A percentile compares a stretch with the other conserved stretches of the same genome.
These are phyloP conservation scores for Penstemon davidsonii DNA, from an alignment of 257 asterid species.

Conservation along the genomic window DNA sequence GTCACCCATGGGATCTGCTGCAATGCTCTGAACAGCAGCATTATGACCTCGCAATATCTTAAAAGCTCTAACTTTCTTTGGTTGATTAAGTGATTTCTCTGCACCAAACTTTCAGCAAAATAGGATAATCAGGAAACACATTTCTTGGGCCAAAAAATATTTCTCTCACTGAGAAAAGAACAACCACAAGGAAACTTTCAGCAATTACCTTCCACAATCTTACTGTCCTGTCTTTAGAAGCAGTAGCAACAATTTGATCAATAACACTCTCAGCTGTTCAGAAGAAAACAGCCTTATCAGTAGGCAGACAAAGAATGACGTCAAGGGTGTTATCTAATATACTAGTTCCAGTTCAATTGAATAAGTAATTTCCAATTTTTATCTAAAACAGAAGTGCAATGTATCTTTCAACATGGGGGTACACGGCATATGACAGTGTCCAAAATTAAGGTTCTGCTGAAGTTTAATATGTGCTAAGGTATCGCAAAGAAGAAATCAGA, in stretches of 20 bases:
- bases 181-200: conserved; percentile 18
- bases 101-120: conserved; percentile 57
- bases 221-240: conserved; percentile 81
- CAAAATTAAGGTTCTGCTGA: conserved; percentile 1
- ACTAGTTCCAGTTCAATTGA: not conserved
- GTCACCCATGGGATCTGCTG: conserved; percentile 70
- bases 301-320: conserved; percentile 10
- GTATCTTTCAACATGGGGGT: not conserved
- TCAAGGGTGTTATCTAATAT: conserved; percentile 1
- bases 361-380: not conserved
- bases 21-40: conserved; percentile 76
- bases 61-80: conserved; percentile 54
- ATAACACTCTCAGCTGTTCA: conserved; percentile 36
- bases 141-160: conserved; percentile 10
- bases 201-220: conserved; percentile 80
- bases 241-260: conserved; percentile 74
- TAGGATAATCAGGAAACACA: conserved; percentile 29
- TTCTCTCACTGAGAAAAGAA: conserved; percentile 12
- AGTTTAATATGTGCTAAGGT: conserved; percentile 14
- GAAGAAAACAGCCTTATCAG: conserved; percentile 20
- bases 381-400: not conserved
- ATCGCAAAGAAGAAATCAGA: not conserved
- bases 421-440: conserved; percentile 2
- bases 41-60: conserved; percentile 69
- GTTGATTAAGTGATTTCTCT: conserved; percentile 46